Evolutionary conservation across 139 green algal genomes (phyloP).

Genomic region (Picochlorum sp.): DNA sequence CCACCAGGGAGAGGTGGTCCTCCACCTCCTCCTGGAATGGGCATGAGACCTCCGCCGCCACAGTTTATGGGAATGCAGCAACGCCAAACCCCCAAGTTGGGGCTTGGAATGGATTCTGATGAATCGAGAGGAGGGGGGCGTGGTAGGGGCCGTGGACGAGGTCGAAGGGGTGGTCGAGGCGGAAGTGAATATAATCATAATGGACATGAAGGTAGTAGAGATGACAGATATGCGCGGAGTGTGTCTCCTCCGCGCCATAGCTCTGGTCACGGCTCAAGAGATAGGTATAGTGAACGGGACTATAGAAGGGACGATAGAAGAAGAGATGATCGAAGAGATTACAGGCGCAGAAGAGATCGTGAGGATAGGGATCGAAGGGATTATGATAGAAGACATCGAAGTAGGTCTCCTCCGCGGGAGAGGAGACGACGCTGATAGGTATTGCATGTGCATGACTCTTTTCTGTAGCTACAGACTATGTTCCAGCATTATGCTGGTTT

Average conservation of each 20-base stretch:
- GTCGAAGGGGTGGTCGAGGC: neutral
- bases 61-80: conserved; percentile 3
- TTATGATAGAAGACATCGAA: too few species aligned
- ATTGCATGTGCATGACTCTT: too few species aligned
- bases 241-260: too few species aligned
- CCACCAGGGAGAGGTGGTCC: neutral
- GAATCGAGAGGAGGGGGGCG: neutral
- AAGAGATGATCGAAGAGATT: neutral
- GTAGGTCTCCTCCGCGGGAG: too few species aligned
- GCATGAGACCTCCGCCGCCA: neutral
- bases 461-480: too few species aligned
- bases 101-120: conserved; percentile 2
- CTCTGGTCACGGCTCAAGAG: neutral
- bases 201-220: neutral
- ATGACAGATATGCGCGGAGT: neutral
- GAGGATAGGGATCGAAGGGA: too few species aligned
- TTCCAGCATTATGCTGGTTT: too few species aligned
- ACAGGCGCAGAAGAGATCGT: too few species aligned
- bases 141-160: neutral
- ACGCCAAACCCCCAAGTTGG: neutral
- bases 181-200: neutral
- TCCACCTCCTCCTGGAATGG: neutral
- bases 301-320: neutral
- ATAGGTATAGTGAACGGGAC: neutral
- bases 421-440: too few species aligned